Base-by-base conservation (phyloP, 2,329 filamentous ascomycete species). In the Botryotinia globosa region DNA sequence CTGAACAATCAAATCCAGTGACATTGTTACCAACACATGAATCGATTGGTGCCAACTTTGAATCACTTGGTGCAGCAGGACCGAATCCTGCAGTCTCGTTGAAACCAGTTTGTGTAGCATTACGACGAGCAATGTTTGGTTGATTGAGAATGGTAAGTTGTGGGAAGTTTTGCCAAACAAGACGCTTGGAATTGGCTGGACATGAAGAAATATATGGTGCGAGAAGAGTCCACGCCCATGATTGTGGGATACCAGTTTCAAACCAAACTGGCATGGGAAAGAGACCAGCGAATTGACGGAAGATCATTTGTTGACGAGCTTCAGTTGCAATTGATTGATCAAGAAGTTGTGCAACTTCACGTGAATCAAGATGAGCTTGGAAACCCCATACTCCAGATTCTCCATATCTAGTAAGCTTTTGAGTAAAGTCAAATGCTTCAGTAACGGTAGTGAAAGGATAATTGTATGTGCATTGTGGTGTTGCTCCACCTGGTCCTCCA, bases 251-350 rank as follows among this genome's bases (percentile, higher is more conserved):
- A 56, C 92, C 92, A 9, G 89, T 85, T 78, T 93, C 89, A 80
- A 95, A 94, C 92, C 92, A 96, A 16, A 92, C 91, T 0, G 92
- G 91, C 91, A 93, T 93, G 34, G 93, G 91, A 82, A 92, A 92
- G 10, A 93, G 86, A 25, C 93, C 93, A 48, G 89, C 86, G 80
- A 96, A 93, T 80, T 96, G 93, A 32, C 93, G 90, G 85, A 96
- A 96, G 76, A 92, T 90, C 84, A 94, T 85, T 83, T 97, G 92
- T 83, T 97, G 93, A 0, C 93, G 90, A 0, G 92, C 91, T 80
- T 96, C 93, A 18, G 90, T 91, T 5, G 92, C 88, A 78, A 96
- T 93, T 32, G 91, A 91, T 82, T 94, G 92, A 3, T 92, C 84
- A 3, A 97, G 85, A 25, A 96, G 83, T 79, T 91, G 89, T 0